Base-by-base conservation (phyloP, 805 yeast species). In the Candida michaelii region DNA sequence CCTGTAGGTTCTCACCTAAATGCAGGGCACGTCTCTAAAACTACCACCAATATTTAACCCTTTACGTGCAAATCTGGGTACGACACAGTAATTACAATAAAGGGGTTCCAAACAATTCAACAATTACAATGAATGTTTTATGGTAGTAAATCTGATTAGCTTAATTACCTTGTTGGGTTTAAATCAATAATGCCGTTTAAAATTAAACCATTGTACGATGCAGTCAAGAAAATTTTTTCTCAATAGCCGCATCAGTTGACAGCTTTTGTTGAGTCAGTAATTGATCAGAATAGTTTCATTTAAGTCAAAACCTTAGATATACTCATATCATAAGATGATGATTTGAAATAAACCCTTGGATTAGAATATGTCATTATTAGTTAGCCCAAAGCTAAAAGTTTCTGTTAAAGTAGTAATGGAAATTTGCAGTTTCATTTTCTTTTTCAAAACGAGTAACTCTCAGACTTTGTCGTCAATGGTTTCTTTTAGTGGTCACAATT, bases 391-490 rank as follows among this genome's bases (percentile, higher is more conserved):
- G 23, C 23, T 6, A 8, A 25, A 12, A 5, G 7, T 25, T 25
- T 25, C 29, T 5, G 29, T 25, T 25, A 11, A 7, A 7, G 5
- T 5, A 7, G 23, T 21, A 21, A 27, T 17, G 30, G 30, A 6
- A 27, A 6, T 13, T 27, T 5, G 16, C n/a, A 27, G 10, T 13
- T 14, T 27, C 17, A 13, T 14, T 27, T 27, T 27, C 15, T 27
- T 27, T 27, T 27, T 27, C 5, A 5, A 14, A 6, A 27, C 8
- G 30, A 27, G 17, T 10, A 13, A 4, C 19, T 14, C 12, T 15
- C 3, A 8, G 37, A 34, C 37, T 34, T 34, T 34, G 37, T 34
- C 37, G 37, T 34, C n/a, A 34, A 34, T 15, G 37, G 37, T 34
- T 34, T 34, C 37, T 34, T 13, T 34, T 34, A 34, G 37, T 18